Evolutionary conservation across 2,329 filamentous ascomycete genomes (phyloP), one percentile per base, ranked within the genome.

Genomic region (Calycina marina): DNA sequence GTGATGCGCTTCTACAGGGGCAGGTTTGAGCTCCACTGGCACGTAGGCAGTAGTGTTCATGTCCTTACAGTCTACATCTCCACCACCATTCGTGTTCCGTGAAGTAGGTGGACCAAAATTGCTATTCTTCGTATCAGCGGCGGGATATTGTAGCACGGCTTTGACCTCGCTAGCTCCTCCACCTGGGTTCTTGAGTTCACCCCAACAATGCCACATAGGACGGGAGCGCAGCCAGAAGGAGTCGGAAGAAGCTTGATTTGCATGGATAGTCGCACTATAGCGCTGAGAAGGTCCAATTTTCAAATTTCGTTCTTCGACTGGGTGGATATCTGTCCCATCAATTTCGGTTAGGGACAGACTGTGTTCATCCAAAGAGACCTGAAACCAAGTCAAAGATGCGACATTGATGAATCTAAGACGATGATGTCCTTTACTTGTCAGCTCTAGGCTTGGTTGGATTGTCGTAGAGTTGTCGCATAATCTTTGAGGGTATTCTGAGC

Each of bases 211-310:
- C 5, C 60, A 68, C 16, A 72, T 55, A 67, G 76, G 73, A 28
- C 64, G 61, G 0, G 73, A 72, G 14, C 76, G 62, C 40, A 83
- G 64, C 57, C 77, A 77, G 46, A 75, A 83, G 5, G 69, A 58
- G 11, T 63, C 51, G 4, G 53, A 49, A 0, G 60, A 58, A 2
- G 64, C 62, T 30, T 67, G 65, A 46, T 75, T 73, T 4, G 74
- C 62, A 2, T 68, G 67, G 1, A 84, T 46, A 0, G 83, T 53
- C 10, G 77, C 61, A 44, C 75, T 78, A 45, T 81, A 83, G 10
- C 79, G 65, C 48, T 84, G 78, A 0, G 77, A 77, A 1, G 77
- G 75, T 5, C 73, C 65, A 14, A 85, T 58, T 38, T 78, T 74
- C 32, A 84, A 54, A 39, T 71, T 66, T 18, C 67, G 61, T 5